Base-by-base conservation (phyloP, 305 asterid species). In the Rubia balearica region DNA sequence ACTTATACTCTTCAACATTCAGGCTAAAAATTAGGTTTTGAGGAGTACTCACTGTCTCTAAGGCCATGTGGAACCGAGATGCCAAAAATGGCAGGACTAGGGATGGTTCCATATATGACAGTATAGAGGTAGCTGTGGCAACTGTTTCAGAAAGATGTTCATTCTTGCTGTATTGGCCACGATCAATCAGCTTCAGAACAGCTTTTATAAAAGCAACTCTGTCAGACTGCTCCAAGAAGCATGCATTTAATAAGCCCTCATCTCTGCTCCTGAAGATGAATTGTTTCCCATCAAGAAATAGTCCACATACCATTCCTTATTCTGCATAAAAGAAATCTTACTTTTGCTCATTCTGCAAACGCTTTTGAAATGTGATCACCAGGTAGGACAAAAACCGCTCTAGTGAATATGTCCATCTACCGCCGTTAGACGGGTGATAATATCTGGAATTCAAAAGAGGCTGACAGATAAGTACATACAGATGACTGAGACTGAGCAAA, bases 361-460 rank as follows among this genome's bases (percentile, higher is more conserved):
- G 95, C 76, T 88, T 90, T 83, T 78, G 93, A 82, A 91, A 95
- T 67, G 71, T 71, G 76, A 76, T 77, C 78, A 95, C 99, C 87
- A 91, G 81, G 84, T 89, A 86, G 83, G 81, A 92, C 91, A 95
- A 83, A 74, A 95, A 82, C 56, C 89, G 83, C 84, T 90, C 99
- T 76, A 95, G 80, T 19, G 97, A 79, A 83, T 86, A 88, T 53
- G 99, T 91, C 99, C 99, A 95, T 64, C 96, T 95, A 75, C 99
- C 99, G 76, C 99, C 99, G 85, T 95, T 95, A 48, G 99, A 95
- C 79, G 99, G 99, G 78, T 95, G 99, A 84, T 95, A 95, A 83
- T 95, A 95, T 82, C 99, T 95, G 76, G 65, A 80, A 61, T 51
- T 5, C n/a, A 70, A 75, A 77, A 78, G 73, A 77, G 77, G 73